These are phyloP conservation scores for Torulaspora maleeae DNA, from an alignment of 805 yeast species.

Conservation along the genomic window DNA sequence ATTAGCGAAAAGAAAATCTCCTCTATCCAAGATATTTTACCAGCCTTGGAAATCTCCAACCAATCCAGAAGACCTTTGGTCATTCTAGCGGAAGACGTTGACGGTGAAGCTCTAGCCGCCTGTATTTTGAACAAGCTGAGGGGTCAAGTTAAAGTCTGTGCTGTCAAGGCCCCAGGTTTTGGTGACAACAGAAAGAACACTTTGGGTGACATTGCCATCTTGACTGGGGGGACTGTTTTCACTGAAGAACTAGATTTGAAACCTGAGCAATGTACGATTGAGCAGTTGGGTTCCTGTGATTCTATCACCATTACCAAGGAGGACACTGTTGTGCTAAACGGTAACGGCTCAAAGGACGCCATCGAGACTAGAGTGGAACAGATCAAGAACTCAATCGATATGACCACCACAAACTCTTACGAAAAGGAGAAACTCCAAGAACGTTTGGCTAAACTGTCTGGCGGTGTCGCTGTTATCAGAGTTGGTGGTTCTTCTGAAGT, in stretches of 20 bases:
- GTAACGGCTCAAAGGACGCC: constrained; percentile 80
- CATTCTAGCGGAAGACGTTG: constrained; percentile 91
- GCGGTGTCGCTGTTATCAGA: constrained; percentile 97
- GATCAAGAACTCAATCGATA: constrained; percentile 76
- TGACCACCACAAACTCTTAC: constrained; percentile 70
- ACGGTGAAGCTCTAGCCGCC: constrained; percentile 98
- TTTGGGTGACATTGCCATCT: constrained; percentile 89
- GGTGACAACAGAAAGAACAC: constrained; percentile 98
- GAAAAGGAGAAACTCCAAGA: constrained; percentile 96
- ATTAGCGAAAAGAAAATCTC: constrained; percentile 91
- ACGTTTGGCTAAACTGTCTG: constrained; percentile 92
- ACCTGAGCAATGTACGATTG: constrained; percentile 90
- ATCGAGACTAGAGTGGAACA: constrained; percentile 88
- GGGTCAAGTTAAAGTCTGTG: constrained; percentile 97
- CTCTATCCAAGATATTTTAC: constrained; percentile 83
- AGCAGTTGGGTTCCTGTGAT: constrained; percentile 86
- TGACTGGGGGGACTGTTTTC: constrained; percentile 81
- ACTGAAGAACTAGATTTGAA: constrained; percentile 93
- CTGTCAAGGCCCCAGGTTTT: constrained; percentile 98
- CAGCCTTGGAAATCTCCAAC: constrained; percentile 89
- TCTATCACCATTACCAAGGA: constrained; percentile 90
- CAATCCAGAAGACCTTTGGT: constrained; percentile 89
- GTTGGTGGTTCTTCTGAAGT: constrained; percentile 97
- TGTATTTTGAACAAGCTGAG: constrained; percentile 94
- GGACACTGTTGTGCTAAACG: constrained; percentile 90